Conservation (phyloP, 139 green algal species). For the Chlorella ohadii region DNA sequence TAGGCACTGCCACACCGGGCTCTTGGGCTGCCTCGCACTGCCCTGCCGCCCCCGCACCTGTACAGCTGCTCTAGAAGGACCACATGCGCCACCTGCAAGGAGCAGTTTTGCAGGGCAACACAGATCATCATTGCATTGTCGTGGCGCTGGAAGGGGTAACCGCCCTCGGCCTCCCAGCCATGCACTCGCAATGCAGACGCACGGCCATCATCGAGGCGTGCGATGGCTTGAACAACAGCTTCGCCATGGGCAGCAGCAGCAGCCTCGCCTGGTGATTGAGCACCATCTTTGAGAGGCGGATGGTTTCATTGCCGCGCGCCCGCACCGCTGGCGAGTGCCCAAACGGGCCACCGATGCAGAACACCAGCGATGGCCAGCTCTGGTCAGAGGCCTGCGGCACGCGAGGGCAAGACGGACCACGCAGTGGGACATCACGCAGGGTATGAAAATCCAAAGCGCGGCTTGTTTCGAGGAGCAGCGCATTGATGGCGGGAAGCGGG, state of each 20-base stretch:
- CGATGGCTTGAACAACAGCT: no score
- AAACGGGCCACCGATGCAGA: conserved; percentile 85
- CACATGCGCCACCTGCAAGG: conserved; percentile 76
- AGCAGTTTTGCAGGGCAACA: not conserved
- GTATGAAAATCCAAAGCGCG: no score
- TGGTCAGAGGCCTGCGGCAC: conserved; percentile 38
- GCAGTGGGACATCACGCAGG: no score
- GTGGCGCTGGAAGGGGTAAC: no score
- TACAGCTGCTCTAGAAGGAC: conserved; percentile 92
- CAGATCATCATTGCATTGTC: not conserved
- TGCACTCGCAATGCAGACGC: no score
- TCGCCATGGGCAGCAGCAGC: not conserved
- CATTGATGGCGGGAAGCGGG: no score
- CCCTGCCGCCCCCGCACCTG: not conserved
- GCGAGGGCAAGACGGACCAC: not conserved
- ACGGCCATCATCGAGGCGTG: no score
- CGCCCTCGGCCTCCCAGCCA: no score
- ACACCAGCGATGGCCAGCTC: conserved; percentile 50
- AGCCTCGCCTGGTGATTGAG: conserved; percentile 82
- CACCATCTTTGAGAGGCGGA: conserved; percentile 76
- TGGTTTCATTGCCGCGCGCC: conserved; percentile 52
- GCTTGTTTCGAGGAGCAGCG: no score
- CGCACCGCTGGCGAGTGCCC: conserved; percentile 69
- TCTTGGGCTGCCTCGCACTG: no score
- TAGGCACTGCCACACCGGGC: no score